A percentile compares a stretch with the other conserved stretches of the same genome.
phyloP scores from a whole-genome alignment of 192 early-diverging fungal genomes.

The Coemansia sp. region DNA sequence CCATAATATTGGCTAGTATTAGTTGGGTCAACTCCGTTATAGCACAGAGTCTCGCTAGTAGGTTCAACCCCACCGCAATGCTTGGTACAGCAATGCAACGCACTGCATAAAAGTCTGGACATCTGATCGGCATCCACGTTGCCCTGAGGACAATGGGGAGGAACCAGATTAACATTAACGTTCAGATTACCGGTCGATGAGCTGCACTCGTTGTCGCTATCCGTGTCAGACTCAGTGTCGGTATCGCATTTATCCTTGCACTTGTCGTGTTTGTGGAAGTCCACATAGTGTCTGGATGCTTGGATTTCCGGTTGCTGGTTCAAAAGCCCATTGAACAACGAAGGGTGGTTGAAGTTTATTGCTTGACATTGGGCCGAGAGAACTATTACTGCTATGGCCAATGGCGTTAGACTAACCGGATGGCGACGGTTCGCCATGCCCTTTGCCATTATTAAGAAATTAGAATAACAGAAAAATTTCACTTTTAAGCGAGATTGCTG shows the following conservation, averaged over 20 bases:
- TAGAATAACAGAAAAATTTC: too few relatives aligned
- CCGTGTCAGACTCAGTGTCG: slow-evolving; percentile 4
- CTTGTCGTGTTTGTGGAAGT: slow-evolving; percentile 7
- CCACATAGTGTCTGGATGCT: slow-evolving; percentile 5
- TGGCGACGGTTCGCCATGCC: background rate
- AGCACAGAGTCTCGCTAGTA: too few relatives aligned
- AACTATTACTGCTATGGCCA: background rate
- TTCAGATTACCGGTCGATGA: background rate
- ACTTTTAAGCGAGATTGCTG: too few relatives aligned
- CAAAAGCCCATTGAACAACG: slow-evolving; percentile 3
- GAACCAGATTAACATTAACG: slow-evolving; percentile 1
- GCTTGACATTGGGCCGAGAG: slow-evolving; percentile 1
- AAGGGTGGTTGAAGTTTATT: background rate
- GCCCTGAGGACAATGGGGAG: background rate
- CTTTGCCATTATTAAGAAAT: background rate
- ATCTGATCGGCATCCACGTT: background rate
- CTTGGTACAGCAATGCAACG: too few relatives aligned
- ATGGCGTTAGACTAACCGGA: background rate
- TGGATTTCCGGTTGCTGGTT: background rate
- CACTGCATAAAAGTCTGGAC: background rate
- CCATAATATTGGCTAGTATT: too few relatives aligned
- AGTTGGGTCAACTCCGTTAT: too few relatives aligned
- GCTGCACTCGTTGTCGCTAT: background rate
- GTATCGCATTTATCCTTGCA: too few relatives aligned
- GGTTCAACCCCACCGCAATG: too few relatives aligned